Base-by-base conservation (phyloP, 108 stramenopile genomes). In the Pseudonitzschia multiseries region DNA sequence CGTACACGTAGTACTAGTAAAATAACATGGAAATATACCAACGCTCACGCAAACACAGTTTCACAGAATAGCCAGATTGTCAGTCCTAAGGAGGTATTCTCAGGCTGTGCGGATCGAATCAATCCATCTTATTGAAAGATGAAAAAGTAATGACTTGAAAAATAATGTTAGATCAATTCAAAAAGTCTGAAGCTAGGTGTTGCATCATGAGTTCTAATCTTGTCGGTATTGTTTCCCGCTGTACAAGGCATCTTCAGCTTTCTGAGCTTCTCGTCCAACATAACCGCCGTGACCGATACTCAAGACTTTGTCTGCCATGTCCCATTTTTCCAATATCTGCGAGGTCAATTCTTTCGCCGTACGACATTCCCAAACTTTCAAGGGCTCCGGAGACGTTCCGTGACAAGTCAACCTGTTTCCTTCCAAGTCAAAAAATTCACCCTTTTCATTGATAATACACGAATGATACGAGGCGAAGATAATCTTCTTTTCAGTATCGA, bases 331-430 rank as follows among this genome's bases (percentile, higher is more conserved):
- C 70, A 86, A 80, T 42, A 86, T 80, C 1, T 60, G 13, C 28
- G 70, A 62, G 15, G 81, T 79, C n/a, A 82, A 48, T 70, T 86
- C 86, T 63, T 86, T 86, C 46, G 86, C 86, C 9, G 86, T 86
- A 15, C 86, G 74, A n/a, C 61, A 74, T 68, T 77, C 66, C 69
- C 74, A 86, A 1, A 42, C 52, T 46, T 66, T 65, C 78, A 84
- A 71, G 33, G 86, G 83, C 1, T 86, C 83, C 17, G 79, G 74
- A 28, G 69, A 44, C 21, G 72, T 80, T 12, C 75, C 74, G 27
- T 57, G 68, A 48, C 86, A 86, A 0, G 29, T 61, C n/a, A 86
- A 69, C 43, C 75, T 76, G 32, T 81, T 81, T 13, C 86, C 86
- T 12, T 82, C 27, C 46, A 84, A 36, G 57, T 86, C 86, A 57